These are phyloP conservation scores for Pseudofabraea citricarpa DNA, from an alignment of 2,329 filamentous ascomycete species.

Conservation along the genomic window DNA sequence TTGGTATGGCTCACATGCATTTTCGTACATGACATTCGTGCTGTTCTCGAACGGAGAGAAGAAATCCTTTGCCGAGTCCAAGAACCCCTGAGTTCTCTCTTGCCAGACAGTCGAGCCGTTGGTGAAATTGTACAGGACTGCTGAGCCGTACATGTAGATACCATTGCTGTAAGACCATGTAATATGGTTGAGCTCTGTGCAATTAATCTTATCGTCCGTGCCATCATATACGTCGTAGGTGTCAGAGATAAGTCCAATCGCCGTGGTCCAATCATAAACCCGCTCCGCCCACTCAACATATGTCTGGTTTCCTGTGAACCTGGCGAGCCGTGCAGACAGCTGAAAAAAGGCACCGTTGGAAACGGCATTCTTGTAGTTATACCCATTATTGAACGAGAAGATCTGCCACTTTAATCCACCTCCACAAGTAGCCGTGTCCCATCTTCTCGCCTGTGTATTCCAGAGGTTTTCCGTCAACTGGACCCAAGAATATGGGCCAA, in stretches of 20 bases:
- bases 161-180: constrained; percentile 64
- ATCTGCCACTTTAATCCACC: constrained; percentile 83
- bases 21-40: constrained; percentile 60
- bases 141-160: constrained; percentile 60
- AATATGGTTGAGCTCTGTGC: constrained; percentile 44
- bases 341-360: constrained; percentile 83
- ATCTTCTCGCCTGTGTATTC: constrained; percentile 64
- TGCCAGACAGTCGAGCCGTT: constrained; percentile 46
- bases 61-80: constrained; percentile 46
- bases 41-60: constrained; percentile 47
- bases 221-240: constrained; percentile 58
- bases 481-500: constrained; percentile 55
- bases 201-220: constrained; percentile 45
- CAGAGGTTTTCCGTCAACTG: constrained; percentile 67
- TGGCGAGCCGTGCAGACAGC: constrained; percentile 69
- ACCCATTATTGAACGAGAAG: constrained; percentile 69
- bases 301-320: constrained; percentile 61
- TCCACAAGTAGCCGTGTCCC: constrained; percentile 62
- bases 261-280: constrained; percentile 60
- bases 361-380: constrained; percentile 79
- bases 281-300: constrained; percentile 64
- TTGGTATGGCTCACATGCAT: constrained; percentile 54
- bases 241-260: constrained; percentile 51
- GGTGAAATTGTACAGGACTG: constrained; percentile 59
- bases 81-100: constrained; percentile 44